Evolutionary conservation across 495 filamentous ascomycete species (phyloP).

Genomic region (Glonium stellatum): DNA sequence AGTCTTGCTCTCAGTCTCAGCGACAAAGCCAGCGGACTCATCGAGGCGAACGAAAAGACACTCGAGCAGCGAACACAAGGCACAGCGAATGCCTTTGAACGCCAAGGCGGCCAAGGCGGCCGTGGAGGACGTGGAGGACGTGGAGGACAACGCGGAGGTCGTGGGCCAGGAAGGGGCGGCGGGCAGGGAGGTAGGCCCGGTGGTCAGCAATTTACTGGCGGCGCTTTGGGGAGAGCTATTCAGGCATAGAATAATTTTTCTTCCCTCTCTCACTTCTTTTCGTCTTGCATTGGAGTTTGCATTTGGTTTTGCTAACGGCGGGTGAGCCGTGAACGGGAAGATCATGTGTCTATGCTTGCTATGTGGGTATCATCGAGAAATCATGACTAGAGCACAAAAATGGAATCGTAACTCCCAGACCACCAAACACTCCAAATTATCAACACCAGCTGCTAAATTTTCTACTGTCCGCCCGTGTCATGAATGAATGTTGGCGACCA

Average conservation of each 20-base stretch:
- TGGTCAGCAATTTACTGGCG: conserved; percentile 57
- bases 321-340: too few species aligned
- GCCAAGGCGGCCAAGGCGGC: conserved; percentile 68
- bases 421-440: too few species aligned
- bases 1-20: conserved; percentile 86
- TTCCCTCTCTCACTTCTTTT: too few species aligned
- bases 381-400: too few species aligned
- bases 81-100: conserved; percentile 88
- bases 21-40: conserved; percentile 91
- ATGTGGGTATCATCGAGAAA: too few species aligned
- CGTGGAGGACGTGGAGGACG: conserved; percentile 48
- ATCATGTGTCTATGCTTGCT: too few species aligned
- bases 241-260: conserved; percentile 44
- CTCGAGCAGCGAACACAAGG: conserved; percentile 95
- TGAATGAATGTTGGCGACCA: conserved; percentile 75
- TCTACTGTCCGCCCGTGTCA: conserved; percentile 5
- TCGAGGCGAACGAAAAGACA: conserved; percentile 95
- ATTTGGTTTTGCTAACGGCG: too few species aligned
- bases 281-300: too few species aligned
- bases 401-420: too few species aligned
- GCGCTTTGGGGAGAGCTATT: conserved; percentile 58
- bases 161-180: conserved; percentile 36
- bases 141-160: conserved; percentile 54
- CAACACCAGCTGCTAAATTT: too few species aligned
- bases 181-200: conserved; percentile 42